Evolutionary conservation across 495 filamentous ascomycete genomes (phyloP), one percentile per base, ranked within the genome.

Genomic region (Oidiodendron maius): DNA sequence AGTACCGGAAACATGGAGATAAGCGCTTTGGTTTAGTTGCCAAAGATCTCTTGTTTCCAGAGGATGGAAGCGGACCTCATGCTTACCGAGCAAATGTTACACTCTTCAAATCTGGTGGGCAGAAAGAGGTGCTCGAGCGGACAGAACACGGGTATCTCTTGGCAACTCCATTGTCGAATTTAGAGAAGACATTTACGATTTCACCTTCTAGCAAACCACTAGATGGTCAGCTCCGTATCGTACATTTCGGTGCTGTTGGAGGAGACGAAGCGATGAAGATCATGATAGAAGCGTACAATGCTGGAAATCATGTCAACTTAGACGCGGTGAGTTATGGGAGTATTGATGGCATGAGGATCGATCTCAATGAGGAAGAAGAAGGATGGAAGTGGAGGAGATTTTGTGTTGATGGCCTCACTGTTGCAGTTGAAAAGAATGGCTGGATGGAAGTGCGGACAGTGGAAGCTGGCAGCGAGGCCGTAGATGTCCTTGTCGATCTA

Each of bases 381-480:
- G 44, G 28, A 18, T 48, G 46, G 50, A 70, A 78, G 52, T 96
- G 89, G 89, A 69, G 90, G 48, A 78, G 88, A 51, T 77, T 94
- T 2, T 97, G 91, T 59, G 69, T 97, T 18, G 91, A 97, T 67
- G 91, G 91, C 11, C 86, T 82, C 48, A 91, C 95, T 53, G 75
- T 95, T 9, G 74, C 72, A 46, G 61, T 95, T 15, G 80, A 81
- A 37, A 55, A 74, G 50, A 80, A 75, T 0, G 90, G 91, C 5
- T 84, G 78, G 78, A 77, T 93, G 65, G 75, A 81, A 42, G 70
- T 94, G 0, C 30, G 38, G 22, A 64, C 52, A 51, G 60, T 64
- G 36, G 53, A 51, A 13, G 45, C 51, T 5, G 52, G 48, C 0
- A 18, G 25, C n/a, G 56, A 52, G 45, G 55, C 43, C 3, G 37